Evolutionary conservation across 2,329 filamentous ascomycete species (phyloP).

Genomic region (Thielaviopsis populi): DNA sequence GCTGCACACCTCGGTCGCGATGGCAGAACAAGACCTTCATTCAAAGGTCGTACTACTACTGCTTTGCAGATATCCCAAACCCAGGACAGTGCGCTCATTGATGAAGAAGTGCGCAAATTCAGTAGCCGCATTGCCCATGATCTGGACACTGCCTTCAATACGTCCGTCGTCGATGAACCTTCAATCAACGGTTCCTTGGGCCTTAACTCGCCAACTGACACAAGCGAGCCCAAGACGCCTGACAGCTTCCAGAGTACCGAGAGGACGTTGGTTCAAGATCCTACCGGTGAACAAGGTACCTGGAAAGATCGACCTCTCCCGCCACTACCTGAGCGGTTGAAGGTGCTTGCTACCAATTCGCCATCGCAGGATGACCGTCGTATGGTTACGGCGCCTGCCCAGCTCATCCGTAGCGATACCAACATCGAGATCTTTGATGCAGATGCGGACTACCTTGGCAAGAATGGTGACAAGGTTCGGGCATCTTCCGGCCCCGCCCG

Average conservation of each 20-base stretch:
- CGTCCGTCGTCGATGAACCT: conserved; percentile 33
- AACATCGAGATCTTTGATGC: conserved; percentile 21
- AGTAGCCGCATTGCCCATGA: conserved; percentile 71
- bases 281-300: conserved; percentile 13
- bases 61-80: conserved; percentile 5
- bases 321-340: conserved; percentile 29
- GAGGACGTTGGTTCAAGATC: conserved; percentile 20
- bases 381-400: conserved; percentile 33
- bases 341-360: conserved; percentile 22
- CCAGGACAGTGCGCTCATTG: conserved; percentile 24
- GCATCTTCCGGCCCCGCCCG: conserved; percentile 3
- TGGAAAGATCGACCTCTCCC: conserved; percentile 39
- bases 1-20: background rate
- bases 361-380: conserved; percentile 27
- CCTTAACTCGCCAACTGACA: conserved; percentile 13
- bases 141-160: conserved; percentile 84
- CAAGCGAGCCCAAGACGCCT: conserved; percentile 9
- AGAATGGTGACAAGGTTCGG: background rate
- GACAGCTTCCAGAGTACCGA: conserved; percentile 21
- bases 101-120: conserved; percentile 68
- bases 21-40: conserved; percentile 2
- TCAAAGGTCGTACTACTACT: background rate
- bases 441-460: conserved; percentile 4
- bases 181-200: conserved; percentile 5
- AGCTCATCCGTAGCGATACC: conserved; percentile 23